Evolutionary conservation across 352 stramenopile genomes (phyloP).

Genomic region (Pythium brachiatum): DNA sequence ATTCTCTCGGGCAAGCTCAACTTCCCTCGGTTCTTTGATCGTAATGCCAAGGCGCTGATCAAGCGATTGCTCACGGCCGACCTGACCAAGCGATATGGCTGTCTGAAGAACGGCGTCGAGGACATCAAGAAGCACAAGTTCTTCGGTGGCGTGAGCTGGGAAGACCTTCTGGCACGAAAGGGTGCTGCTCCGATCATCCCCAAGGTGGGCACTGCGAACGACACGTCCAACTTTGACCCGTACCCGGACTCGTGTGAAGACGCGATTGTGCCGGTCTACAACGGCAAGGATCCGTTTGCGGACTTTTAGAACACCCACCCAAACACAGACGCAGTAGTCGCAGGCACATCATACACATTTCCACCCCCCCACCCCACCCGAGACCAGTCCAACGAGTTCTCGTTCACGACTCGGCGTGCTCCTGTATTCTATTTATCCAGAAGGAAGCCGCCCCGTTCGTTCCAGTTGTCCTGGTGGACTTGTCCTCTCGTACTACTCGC

Average conservation of each 20-base stretch:
- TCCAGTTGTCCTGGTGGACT: background rate
- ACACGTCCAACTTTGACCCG: constrained; percentile 97
- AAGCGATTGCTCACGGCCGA: constrained; percentile 95
- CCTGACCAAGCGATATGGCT: constrained; percentile 96
- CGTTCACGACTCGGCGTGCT: background rate
- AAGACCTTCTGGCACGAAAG: constrained; percentile 88
- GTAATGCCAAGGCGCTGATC: constrained; percentile 94
- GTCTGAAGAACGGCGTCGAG: constrained; percentile 93
- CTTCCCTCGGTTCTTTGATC: constrained; percentile 94
- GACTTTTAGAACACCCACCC: constrained; percentile 77
- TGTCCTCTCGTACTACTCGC: no score
- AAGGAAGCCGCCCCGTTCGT: constrained; percentile 15
- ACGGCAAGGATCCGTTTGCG: constrained; percentile 91
- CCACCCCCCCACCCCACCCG: background rate
- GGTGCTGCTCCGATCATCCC: constrained; percentile 92
- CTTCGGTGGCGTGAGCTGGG: constrained; percentile 91
- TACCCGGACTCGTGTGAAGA: constrained; percentile 94
- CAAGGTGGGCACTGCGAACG: constrained; percentile 84
- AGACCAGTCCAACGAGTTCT: constrained; percentile 1
- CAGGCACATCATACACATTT: constrained; percentile 9
- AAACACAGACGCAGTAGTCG: constrained; percentile 1
- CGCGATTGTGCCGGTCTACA: constrained; percentile 89
- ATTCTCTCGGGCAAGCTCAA: constrained; percentile 94
- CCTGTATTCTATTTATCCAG: constrained; percentile 33
- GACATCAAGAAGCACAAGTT: constrained; percentile 98